Base-by-base conservation (phyloP, 2,329 filamentous ascomycete genomes). In the Botrytis fragariae region DNA sequence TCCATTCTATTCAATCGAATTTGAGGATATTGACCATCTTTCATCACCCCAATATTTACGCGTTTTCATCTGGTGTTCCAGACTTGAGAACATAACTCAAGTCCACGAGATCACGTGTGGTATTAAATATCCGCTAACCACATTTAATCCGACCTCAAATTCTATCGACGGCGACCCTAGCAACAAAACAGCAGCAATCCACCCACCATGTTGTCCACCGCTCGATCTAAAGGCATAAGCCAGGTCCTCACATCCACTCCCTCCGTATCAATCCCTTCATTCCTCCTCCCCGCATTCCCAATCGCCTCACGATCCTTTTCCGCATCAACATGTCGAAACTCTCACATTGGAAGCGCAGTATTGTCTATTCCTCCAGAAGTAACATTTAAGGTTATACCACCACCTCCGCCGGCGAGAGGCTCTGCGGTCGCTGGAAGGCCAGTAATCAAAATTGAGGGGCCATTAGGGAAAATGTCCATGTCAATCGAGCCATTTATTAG, bases 311-410 rank as follows among this genome's bases (percentile, higher is more conserved):
- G 87, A 80, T 84, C 84, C 75, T 98, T 98, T 85, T 95, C 93
- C 73, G 91, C 90, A 60, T 92, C 93, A 61, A 81, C 89, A 71
- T 83, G 84, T 81, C 86, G 87, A 78, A 84, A 86, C 73, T 98
- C 95, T 62, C 96, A 98, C 86, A 92, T 99, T 75, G 96, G 96
- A 78, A 88, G 90, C 78, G 92, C 92, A 74, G 89, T 93, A 37
- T 88, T 97, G 71, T 91, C 93, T 72, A 87, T 97, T 45, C 95
- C 95, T 0, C 91, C 93, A 0, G 93, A 93, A 76, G 96, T 99
- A 73, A 92, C 92, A 69, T 86, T 99, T 60, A 84, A 89, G 18
- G 84, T 95, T 73, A 87, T 92, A 74, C 88, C 94, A 74, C 88
- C 90, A 10, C 60, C 75, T 25, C 65, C 69, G 42, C 69, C 54